Percentiles rank a stretch among this genome's conserved stretches.
These are phyloP conservation scores for Chalaropsis ovoidea DNA, from an alignment of 2,329 filamentous ascomycete genomes.

Conservation along the genomic window DNA sequence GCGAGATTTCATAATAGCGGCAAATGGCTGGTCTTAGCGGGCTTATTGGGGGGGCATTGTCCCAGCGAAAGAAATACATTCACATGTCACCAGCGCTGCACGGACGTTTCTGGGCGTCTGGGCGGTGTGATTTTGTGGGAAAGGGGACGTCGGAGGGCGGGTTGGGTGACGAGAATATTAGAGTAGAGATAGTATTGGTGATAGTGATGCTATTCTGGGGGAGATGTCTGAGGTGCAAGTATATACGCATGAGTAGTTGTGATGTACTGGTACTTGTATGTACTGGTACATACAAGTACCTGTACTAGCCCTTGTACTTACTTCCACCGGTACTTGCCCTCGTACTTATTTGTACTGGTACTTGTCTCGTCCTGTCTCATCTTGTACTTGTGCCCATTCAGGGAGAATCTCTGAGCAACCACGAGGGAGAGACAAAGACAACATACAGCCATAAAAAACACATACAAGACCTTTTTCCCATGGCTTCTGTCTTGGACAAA, in stretches of 20 bases:
- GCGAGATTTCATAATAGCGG: neutral
- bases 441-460: neutral
- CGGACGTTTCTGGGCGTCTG: neutral
- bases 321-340: too few relatives aligned
- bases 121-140: neutral
- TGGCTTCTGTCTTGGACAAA: conserved; percentile 1
- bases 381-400: neutral
- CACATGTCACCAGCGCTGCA: neutral
- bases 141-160: neutral
- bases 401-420: neutral
- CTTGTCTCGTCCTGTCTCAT: neutral
- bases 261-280: too few relatives aligned
- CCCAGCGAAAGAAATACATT: neutral
- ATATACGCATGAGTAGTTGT: too few relatives aligned
- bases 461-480: neutral
- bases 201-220: neutral
- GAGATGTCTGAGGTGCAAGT: neutral
- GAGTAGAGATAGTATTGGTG: neutral
- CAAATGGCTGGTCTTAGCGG: neutral
- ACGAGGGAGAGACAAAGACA: neutral
- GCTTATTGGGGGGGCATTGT: neutral
- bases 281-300: too few relatives aligned
- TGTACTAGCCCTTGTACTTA: too few relatives aligned
- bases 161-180: neutral
- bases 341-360: too few relatives aligned